Evolutionary conservation across 2,329 filamentous ascomycete species (phyloP), one percentile per base, ranked within the genome.

Genomic region (Thelonectria olida): DNA sequence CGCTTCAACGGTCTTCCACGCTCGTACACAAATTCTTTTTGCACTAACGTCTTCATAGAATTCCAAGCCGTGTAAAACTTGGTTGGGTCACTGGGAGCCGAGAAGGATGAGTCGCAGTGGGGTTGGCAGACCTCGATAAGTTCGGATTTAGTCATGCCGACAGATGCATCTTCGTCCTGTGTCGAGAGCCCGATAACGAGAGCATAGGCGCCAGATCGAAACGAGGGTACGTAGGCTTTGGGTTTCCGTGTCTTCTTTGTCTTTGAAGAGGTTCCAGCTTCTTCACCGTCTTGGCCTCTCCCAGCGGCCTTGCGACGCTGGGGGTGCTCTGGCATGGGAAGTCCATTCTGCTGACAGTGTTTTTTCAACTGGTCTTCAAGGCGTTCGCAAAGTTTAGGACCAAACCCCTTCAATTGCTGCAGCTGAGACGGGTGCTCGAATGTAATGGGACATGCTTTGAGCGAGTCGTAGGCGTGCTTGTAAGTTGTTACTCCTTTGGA

Each of bases 31-130:
- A 94, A 78, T 58, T 93, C 90, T 72, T 94, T 93, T 54, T 88
- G 82, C 5, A 89, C 67, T 28, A 96, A 78, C 0, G 90, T 92
- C 72, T 92, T 92, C 84, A 95, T 93, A 2, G 91, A 93, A 70
- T 86, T 90, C 92, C 92, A 96, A 0, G 92, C 92, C 0, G 92
- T 95, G 68, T 92, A 92, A 69, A 86, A 91, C 58, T 88, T 90
- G 10, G 83, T 88, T 0, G 90, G 81, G 54, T 92, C 89, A 39
- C 80, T 82, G 0, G 90, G 89, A 0, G 85, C 87, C 0, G 85
- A 90, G 69, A 93, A 93, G 0, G 91, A 93, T 2, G 89, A 79
- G 71, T 94, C 90, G 69, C 89, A 92, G 73, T 91, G 82, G 7
- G 85, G 86, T 69, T 95, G 90, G 1, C 91, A 90, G 12, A 84